Percentiles rank a stretch among this genome's conserved stretches.
These are phyloP conservation scores for Sanghuangporus weigelae DNA, from an alignment of 1,284 basidiomycete genomes.

Conservation along the genomic window DNA sequence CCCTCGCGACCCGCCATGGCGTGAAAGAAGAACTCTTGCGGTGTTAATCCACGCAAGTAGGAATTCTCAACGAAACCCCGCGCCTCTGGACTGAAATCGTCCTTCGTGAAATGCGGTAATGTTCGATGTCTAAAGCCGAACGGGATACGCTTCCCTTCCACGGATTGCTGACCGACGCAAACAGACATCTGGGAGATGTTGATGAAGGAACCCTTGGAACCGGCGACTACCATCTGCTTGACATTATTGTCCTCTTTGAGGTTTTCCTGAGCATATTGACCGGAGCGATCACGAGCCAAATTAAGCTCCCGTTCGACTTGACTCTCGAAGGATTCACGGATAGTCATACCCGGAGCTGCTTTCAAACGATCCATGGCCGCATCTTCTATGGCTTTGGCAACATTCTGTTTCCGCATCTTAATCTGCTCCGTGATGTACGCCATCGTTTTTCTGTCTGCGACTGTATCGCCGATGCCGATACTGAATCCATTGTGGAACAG, in stretches of 20 bases:
- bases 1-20: conserved; percentile 99
- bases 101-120: conserved; percentile 96
- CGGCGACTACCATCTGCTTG: conserved; percentile 99
- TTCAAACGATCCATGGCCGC: conserved; percentile 84
- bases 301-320: conserved; percentile 90
- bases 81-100: conserved; percentile 98
- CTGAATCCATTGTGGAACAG: conserved; percentile 98
- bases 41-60: conserved; percentile 95
- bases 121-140: conserved; percentile 98
- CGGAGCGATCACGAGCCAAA: conserved; percentile 91
- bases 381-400: conserved; percentile 66
- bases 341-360: conserved; percentile 94
- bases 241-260: conserved; percentile 99
- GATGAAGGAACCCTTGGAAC: conserved; percentile 98
- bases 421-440: conserved; percentile 82
- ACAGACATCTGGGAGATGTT: conserved; percentile 99
- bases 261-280: conserved; percentile 92
- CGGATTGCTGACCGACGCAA: conserved; percentile 97
- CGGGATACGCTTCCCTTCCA: conserved; percentile 97
- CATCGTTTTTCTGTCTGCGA: conserved; percentile 90
- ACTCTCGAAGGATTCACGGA: conserved; percentile 97
- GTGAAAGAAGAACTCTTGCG: conserved; percentile 99
- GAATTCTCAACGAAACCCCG: conserved; percentile 99
- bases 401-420: conserved; percentile 73
- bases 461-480: conserved; percentile 98